These are phyloP conservation scores for Botrytis medusae DNA, from an alignment of 2,329 filamentous ascomycete genomes.

Conservation along the genomic window DNA sequence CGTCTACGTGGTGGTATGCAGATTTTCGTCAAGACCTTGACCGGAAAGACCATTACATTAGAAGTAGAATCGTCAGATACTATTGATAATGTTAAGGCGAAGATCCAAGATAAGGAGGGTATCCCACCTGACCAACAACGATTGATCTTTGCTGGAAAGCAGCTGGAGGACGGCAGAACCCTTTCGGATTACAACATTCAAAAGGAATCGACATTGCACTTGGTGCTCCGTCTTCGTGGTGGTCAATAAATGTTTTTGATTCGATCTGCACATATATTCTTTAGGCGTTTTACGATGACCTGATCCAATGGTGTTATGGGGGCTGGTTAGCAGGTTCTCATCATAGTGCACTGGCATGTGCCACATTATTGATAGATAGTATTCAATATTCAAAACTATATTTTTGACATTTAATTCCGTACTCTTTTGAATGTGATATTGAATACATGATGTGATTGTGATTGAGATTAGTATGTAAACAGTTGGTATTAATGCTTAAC, in stretches of 20 bases:
- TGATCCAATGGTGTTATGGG: slow-evolving; percentile 17
- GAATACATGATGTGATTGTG: background rate
- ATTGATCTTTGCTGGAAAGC: slow-evolving; percentile 70
- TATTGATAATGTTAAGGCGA: slow-evolving; percentile 69
- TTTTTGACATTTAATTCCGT: slow-evolving; percentile 16
- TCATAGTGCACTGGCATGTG: slow-evolving; percentile 17
- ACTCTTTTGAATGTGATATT: slow-evolving; percentile 5
- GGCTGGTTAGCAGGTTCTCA: slow-evolving; percentile 10
- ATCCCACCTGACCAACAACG: slow-evolving; percentile 71
- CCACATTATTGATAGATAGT: slow-evolving; percentile 17
- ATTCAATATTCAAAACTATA: slow-evolving; percentile 21
- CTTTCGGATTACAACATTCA: slow-evolving; percentile 88
- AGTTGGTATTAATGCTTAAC: background rate
- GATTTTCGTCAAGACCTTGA: slow-evolving; percentile 71
- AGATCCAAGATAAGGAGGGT: slow-evolving; percentile 72
- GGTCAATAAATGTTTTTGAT: slow-evolving; percentile 43
- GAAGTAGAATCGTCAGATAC: slow-evolving; percentile 69
- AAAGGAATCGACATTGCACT: slow-evolving; percentile 70
- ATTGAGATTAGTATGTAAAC: background rate
- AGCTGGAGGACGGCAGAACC: slow-evolving; percentile 73
- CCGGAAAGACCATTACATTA: slow-evolving; percentile 68
- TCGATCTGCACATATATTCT: slow-evolving; percentile 19
- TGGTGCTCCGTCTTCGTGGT: slow-evolving; percentile 70
- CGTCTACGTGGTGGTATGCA: slow-evolving; percentile 75
- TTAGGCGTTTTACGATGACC: slow-evolving; percentile 11